Evolutionary conservation across 2,329 filamentous ascomycete genomes (phyloP), one percentile per base, ranked within the genome.

Genomic region (Ophiostoma triangulosporum): DNA sequence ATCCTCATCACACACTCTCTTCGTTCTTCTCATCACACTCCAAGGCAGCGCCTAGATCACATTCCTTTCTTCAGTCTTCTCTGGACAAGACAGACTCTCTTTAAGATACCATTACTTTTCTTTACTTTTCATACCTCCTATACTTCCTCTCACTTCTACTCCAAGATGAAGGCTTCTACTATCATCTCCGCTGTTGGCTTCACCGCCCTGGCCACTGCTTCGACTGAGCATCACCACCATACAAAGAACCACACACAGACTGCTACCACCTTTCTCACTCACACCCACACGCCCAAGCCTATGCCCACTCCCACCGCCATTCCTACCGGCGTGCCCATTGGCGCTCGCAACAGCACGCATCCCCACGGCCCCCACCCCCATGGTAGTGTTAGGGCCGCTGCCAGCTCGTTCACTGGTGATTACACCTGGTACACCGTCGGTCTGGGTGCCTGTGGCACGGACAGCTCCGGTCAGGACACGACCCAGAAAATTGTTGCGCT

Each of bases 401-500:
- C 52, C 15, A 56, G 60, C 11, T 55, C 73, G 66, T 66, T 68
- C 69, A 63, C 64, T 0, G 87, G 86, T 57, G 77, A 89, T 50
- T 74, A 88, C 60, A 93, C 88, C 56, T 90, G 79, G 73, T 94
- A 86, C 70, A 69, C 73, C 38, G 71, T 84, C 48, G 87, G 83
- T 40, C 64, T 84, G 8, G 83, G 84, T 56, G 68, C 83, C 22
- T 93, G 88, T 63, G 86, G 86, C 52, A 66, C 65, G 35, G 76
- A 80, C 59, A 81, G 81, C 68, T 64, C 71, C 48, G 79, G 80
- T 62, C 64, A 67, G 58, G 80, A 83, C 62, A 53, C 64, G 24
- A 65, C 63, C 4, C 72, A 81, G 20, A 72, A 77, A 64, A 80
- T 88, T 56, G 79, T 93, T 54, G 88, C 88, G 56, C 72, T 94